phyloP scores from a whole-genome alignment of 352 stramenopile species.

The Phytophthora pseudosyringae region DNA sequence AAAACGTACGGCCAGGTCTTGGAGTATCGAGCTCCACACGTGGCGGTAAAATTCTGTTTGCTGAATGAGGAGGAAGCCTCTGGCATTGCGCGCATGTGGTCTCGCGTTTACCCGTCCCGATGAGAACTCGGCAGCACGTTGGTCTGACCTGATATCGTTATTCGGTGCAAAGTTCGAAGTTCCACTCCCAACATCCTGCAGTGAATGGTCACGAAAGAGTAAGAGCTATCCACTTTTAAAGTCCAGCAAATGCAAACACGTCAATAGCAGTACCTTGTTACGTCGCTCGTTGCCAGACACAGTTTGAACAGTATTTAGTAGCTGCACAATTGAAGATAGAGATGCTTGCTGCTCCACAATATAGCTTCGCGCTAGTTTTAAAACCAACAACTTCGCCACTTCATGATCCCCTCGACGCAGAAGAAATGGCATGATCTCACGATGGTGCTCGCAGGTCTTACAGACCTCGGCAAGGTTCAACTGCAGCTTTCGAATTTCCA shows the following conservation, averaged over 20 bases:
- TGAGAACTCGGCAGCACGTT: not conserved
- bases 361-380: constrained; percentile 58
- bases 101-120: not conserved
- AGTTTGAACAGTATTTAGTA: constrained; percentile 59
- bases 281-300: constrained; percentile 40
- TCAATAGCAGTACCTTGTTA: constrained; percentile 38
- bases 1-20: constrained; percentile 43
- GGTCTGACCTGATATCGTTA: constrained; percentile 1
- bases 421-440: constrained; percentile 74
- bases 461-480: constrained; percentile 68
- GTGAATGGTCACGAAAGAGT: not conserved
- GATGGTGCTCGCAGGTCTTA: constrained; percentile 63
- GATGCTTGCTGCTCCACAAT: constrained; percentile 60
- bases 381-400: constrained; percentile 53
- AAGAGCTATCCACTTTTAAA: not conserved
- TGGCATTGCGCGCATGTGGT: constrained; percentile 40
- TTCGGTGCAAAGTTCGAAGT: constrained; percentile 1
- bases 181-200: constrained; percentile 18
- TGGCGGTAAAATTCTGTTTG: constrained; percentile 68
- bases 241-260: constrained; percentile 34
- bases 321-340: constrained; percentile 37
- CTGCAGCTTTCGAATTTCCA: constrained; percentile 73
- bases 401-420: constrained; percentile 57
- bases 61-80: constrained; percentile 52
- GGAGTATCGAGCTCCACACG: constrained; percentile 60